Conservation (phyloP, 148 eudicot species). For the Silene uniflora region DNA sequence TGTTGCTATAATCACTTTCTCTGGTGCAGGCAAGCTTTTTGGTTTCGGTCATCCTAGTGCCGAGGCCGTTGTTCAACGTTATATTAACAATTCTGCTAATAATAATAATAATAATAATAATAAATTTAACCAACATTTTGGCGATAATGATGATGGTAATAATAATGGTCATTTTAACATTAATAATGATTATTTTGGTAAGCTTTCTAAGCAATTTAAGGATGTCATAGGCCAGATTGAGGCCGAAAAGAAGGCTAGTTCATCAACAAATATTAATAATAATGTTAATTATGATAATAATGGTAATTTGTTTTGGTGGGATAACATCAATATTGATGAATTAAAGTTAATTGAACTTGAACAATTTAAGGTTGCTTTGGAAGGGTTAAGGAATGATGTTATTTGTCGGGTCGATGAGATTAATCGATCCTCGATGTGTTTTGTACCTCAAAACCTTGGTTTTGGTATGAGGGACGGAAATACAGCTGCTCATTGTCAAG, state of each 20-base stretch:
- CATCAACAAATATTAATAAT: conserved; percentile 1
- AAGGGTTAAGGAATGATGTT: conserved; percentile 22
- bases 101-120: neutral
- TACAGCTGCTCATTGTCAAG: neutral
- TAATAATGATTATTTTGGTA: neutral
- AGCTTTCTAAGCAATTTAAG: conserved; percentile 9
- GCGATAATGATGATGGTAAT: neutral
- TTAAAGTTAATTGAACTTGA: conserved; percentile 18
- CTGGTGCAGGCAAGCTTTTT: conserved; percentile 26
- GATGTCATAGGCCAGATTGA: conserved; percentile 6
- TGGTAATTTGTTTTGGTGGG: conserved; percentile 22
- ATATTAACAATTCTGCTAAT: neutral
- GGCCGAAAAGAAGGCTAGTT: conserved; percentile 5
- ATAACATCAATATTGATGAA: conserved; percentile 9
- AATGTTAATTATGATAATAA: neutral
- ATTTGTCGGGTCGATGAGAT: neutral
- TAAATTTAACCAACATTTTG: neutral
- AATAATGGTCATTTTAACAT: neutral
- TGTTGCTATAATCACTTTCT: conserved; percentile 21
- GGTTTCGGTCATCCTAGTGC: conserved; percentile 25
- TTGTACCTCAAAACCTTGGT: neutral
- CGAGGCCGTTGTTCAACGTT: conserved; percentile 13
- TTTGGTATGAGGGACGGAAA: neutral
- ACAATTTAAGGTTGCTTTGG: conserved; percentile 21
- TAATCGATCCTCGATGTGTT: neutral